A percentile compares a stretch with the other conserved stretches of the same genome.
Conservation (phyloP, 2,329 filamentous ascomycete species). For the Grosmannia huntii region DNA sequence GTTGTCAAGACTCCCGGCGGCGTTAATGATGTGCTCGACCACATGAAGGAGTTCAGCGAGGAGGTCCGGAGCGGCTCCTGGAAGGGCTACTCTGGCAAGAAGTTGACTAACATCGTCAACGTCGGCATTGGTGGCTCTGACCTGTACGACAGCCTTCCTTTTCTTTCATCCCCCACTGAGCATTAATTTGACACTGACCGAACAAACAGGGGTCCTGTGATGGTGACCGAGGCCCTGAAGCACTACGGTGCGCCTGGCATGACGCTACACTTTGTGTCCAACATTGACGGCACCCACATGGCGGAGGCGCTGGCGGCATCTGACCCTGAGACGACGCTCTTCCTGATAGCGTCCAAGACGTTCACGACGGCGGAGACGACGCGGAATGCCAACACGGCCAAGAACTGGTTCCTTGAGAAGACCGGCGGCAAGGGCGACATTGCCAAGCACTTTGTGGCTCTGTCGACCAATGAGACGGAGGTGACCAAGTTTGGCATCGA, state of each 20-base stretch:
- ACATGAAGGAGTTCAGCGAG: slow-evolving; percentile 98
- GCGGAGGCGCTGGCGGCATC: slow-evolving; percentile 81
- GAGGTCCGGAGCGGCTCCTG: slow-evolving; percentile 88
- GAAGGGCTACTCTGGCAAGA: slow-evolving; percentile 97
- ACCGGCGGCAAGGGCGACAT: slow-evolving; percentile 67
- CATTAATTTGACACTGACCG: not conserved
- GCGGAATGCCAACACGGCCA: slow-evolving; percentile 95
- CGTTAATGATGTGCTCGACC: slow-evolving; percentile 80
- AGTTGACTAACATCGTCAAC: slow-evolving; percentile 92
- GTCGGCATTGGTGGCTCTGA: slow-evolving; percentile 97
- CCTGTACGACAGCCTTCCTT: slow-evolving; percentile 49
- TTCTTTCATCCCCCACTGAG: not conserved
- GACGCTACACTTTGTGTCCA: slow-evolving; percentile 96
- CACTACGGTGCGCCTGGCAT: slow-evolving; percentile 76
- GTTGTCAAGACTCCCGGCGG: slow-evolving; percentile 83
- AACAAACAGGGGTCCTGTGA: slow-evolving; percentile 68
- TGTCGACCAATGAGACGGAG: slow-evolving; percentile 90
- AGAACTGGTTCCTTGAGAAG: slow-evolving; percentile 89
- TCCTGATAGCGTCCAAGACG: slow-evolving; percentile 97
- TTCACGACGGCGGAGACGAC: slow-evolving; percentile 97
- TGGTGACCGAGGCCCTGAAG: slow-evolving; percentile 97
- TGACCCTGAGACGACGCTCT: slow-evolving; percentile 95
- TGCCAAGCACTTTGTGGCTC: slow-evolving; percentile 96
- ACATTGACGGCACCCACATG: slow-evolving; percentile 98
- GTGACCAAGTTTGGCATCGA: slow-evolving; percentile 99